Evolutionary conservation across 345 rosid species (phyloP), one percentile per base, ranked within the genome.

Genomic region (Brassica incana): DNA sequence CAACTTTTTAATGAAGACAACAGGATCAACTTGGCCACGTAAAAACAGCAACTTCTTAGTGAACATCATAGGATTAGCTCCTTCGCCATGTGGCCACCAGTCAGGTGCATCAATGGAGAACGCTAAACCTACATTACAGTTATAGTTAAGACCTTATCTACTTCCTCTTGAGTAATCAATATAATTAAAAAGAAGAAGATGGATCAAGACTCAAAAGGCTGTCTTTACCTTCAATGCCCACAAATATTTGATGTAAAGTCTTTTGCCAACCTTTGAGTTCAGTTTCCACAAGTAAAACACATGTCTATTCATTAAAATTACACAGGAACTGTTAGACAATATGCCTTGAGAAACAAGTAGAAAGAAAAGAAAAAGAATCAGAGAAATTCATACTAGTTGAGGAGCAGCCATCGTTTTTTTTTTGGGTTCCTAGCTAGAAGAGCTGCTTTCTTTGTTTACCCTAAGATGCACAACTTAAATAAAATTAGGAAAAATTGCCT

Each of bases 11-110:
- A 74, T 62, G 71, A 80, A 68, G 36, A 69, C 27, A 2, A 74
- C 1, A 62, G 78, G 83, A 74, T 80, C 78, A 35, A 74, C 48
- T 33, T 74, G 18, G 8, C 78, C 78, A 0, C 1, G 52, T 74
- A 80, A 25, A 27, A 48, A 38, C 75, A 69, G 45, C 67, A 68
- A 27, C 45, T 69, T 80, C 60, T 63, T 52, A 16, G 70, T 50
- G 75, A 52, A 62, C 66, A 74, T 48, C 8, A 74, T 2, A 50
- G 83, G 83, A 69, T 74, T 74, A 63, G 3, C 65, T 27, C 1
- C 40, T 30, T 63, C 40, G 4, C 20, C 18, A 30, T 30, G 2
- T 30, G 0, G 10, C 65, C 32, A 60, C 67, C 38, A 7, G 18
- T 69, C 18, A 50, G 78, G 62, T 27, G 20, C 65, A 50, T 80